phyloP scores from a whole-genome alignment of 2,329 filamentous ascomycete genomes.

The Huntiella abstrusa region DNA sequence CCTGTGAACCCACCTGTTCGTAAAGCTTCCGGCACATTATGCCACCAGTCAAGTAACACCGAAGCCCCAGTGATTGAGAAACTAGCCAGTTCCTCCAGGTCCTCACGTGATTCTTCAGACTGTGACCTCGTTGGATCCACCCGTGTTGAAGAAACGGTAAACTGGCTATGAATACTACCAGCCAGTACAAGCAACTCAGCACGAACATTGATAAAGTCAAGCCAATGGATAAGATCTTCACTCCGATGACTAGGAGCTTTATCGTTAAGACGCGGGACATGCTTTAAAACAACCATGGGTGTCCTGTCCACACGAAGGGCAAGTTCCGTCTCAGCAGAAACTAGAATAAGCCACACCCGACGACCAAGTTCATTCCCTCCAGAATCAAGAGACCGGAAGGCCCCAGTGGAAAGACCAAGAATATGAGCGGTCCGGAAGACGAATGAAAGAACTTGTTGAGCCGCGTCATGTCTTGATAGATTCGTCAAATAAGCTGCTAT shows the following conservation, averaged over 20 bases:
- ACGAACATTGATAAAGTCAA: conserved; percentile 7
- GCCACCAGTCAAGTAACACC: too few relatives aligned
- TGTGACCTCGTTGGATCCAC: neutral
- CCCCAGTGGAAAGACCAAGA: conserved; percentile 5
- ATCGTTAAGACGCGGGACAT: conserved; percentile 6
- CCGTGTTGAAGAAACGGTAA: neutral
- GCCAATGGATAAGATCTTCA: conserved; percentile 1
- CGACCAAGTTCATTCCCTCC: conserved; percentile 5
- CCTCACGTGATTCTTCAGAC: neutral
- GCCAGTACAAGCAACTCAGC: conserved; percentile 5
- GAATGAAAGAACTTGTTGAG: neutral
- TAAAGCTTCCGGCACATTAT: too few relatives aligned
- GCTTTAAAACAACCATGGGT: conserved; percentile 3
- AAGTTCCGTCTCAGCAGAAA: conserved; percentile 2
- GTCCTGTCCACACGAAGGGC: conserved; percentile 3
- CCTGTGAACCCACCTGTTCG: neutral
- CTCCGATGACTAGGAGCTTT: neutral
- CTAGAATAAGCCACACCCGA: conserved; percentile 7
- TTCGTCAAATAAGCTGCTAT: neutral
- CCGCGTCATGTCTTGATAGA: conserved; percentile 4
- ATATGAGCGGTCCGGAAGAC: conserved; percentile 5
- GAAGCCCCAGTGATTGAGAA: too few relatives aligned
- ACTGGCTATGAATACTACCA: neutral
- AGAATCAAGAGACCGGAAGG: neutral
- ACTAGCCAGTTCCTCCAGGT: too few relatives aligned